Base-by-base conservation (phyloP, 306 rosid species). In the Prunus persica region DNA sequence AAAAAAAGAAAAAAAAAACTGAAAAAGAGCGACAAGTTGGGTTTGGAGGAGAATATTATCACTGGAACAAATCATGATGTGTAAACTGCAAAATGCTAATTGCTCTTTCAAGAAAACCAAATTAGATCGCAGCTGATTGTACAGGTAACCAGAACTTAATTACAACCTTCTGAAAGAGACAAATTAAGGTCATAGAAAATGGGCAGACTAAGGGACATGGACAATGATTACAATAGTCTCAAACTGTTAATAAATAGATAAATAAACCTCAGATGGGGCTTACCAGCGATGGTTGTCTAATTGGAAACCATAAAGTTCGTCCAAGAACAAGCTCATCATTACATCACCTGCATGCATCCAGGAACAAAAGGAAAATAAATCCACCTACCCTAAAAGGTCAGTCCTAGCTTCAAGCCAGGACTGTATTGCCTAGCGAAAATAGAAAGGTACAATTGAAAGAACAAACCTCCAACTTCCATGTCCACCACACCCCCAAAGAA, bases 401-500 rank as follows among this genome's bases (percentile, higher is more conserved):
- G 20, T 30, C 8, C 9, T 25, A 5, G 65, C 65, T 60, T 58
- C 19, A 24, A 60, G 65, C 65, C 38, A 60, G 65, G 65, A 60
- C 38, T 25, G 18, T 13, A 60, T 62, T 28, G 67, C 67, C 67
- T 2, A 15, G 20, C 0, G 71, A 7, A 2, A 15, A 10, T 41
- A 66, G 50, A 66, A 50, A 54, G 1, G 62, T n/a, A 27, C 11
- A 62, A 63, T 4, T 0, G 2, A 69, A 62, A 22, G 56, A 16
- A 51, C 77, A 79, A 85, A 91, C 99, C 99, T 86, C 86, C 85
- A 84, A 90, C 93, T 84, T 95, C 99, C 87, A 95, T 88, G 82
- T 95, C 99, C 65, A 95, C 99, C 73, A 95, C 99, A 65, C 99
- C 99, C 43, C 99, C 99, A 76, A 95, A 95, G 71, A 92, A 86